Conservation (phyloP, 257 asterid species). For the Verbascum thapsus region DNA sequence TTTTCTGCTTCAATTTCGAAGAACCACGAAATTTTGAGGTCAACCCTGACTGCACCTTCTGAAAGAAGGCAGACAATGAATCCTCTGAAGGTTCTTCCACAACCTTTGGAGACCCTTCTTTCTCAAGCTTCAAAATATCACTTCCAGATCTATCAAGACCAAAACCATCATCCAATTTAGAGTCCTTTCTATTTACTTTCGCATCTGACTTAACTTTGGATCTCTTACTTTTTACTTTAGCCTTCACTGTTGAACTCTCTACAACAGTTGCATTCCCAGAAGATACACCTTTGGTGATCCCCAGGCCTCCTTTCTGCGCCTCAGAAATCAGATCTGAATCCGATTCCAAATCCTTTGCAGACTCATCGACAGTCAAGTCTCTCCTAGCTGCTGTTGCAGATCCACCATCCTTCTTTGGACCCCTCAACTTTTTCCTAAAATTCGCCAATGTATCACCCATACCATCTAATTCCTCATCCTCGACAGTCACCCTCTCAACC, state of each 20-base stretch:
- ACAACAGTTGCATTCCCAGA: conserved; percentile 35
- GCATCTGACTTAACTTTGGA: conserved; percentile 40
- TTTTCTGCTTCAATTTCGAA: conserved; percentile 47
- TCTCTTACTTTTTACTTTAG: conserved; percentile 45
- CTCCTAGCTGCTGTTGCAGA: too few relatives aligned
- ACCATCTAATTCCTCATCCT: conserved; percentile 61
- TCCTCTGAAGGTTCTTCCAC: conserved; percentile 60
- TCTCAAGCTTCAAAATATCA: conserved; percentile 32
- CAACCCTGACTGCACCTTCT: conserved; percentile 62
- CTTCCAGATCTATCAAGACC: conserved; percentile 31
- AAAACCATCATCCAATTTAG: conserved; percentile 33
- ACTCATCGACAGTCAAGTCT: too few relatives aligned
- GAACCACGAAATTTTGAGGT: conserved; percentile 47
- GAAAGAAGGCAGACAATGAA: conserved; percentile 64
- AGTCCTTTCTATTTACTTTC: conserved; percentile 27
- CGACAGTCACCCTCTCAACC: conserved; percentile 42
- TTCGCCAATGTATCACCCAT: conserved; percentile 94
- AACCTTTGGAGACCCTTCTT: conserved; percentile 34
- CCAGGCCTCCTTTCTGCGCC: conserved; percentile 37
- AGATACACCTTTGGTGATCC: conserved; percentile 37
- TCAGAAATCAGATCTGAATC: conserved; percentile 34
- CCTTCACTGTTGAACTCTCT: conserved; percentile 36
- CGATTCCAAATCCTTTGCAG: conserved; percentile 31
- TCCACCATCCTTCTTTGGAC: conserved; percentile 66
- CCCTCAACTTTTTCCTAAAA: conserved; percentile 83